A percentile compares a stretch with the other conserved stretches of the same genome.
Evolutionary conservation across 1,284 basidiomycete species (phyloP).

Genomic region (Sporisorium scitamineum): DNA sequence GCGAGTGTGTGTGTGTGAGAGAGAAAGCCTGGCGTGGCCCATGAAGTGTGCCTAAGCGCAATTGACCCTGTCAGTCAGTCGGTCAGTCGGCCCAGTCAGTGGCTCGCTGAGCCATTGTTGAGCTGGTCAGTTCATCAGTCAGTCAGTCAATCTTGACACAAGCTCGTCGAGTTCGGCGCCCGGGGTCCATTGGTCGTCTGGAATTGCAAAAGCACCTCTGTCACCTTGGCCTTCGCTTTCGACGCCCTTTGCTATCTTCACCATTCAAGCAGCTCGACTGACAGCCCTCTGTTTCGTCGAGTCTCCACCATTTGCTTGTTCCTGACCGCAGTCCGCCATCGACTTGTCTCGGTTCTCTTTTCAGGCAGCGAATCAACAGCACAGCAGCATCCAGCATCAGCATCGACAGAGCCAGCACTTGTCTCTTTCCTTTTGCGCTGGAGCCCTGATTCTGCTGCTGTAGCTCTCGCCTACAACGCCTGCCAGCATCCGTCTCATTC

Average conservation of each 20-base stretch:
- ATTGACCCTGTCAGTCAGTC: constrained; percentile 21
- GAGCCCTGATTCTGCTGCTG: constrained; percentile 6
- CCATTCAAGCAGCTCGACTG: neutral
- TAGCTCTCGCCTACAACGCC: constrained; percentile 13
- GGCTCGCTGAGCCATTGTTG: constrained; percentile 8
- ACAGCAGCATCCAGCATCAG: neutral
- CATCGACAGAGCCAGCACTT: neutral
- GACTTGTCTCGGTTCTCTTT: neutral
- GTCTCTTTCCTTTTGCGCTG: neutral
- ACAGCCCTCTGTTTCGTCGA: constrained; percentile 4
- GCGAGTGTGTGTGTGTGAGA: constrained; percentile 7
- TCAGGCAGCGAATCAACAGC: constrained; percentile 2
- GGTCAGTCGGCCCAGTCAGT: neutral
- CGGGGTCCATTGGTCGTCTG: constrained; percentile 2
- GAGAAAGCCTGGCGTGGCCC: neutral
- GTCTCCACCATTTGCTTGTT: neutral
- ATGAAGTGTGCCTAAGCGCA: constrained; percentile 6
- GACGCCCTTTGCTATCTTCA: constrained; percentile 1
- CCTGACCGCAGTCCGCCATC: neutral
- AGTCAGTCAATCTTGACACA: constrained; percentile 10
- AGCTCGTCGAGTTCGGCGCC: neutral
- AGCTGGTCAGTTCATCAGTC: constrained; percentile 17
- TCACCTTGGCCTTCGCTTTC: neutral
- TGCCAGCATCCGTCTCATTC: constrained; percentile 1
- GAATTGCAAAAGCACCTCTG: neutral